Percentiles rank a stretch among this genome's conserved stretches.
These are phyloP conservation scores for Thalia dealbata DNA, from an alignment of 176 grass and related monocot genomes.

Conservation along the genomic window DNA sequence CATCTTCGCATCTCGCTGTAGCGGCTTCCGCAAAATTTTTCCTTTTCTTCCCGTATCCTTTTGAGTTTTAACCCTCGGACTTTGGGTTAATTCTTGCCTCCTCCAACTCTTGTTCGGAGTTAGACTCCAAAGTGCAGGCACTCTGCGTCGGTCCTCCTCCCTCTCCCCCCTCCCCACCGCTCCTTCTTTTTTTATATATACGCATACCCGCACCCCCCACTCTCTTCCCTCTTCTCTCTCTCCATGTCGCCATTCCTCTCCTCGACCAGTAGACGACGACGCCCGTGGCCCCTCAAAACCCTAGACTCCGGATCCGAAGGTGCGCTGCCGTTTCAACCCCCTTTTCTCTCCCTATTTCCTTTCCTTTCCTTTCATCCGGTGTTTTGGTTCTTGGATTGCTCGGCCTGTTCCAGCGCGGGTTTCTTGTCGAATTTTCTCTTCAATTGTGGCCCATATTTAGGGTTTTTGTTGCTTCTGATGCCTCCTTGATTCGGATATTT, in stretches of 20 bases:
- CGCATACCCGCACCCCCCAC: background rate
- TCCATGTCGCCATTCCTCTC: constrained; percentile 2
- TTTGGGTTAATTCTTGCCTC: background rate
- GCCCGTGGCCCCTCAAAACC: background rate
- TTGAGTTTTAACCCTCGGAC: background rate
- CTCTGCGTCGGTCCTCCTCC: background rate
- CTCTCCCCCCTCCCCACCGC: background rate
- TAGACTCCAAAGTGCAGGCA: background rate
- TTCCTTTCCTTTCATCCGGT: background rate
- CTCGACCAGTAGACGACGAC: background rate
- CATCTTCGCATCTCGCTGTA: background rate
- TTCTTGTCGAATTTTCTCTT: background rate
- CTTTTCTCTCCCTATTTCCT: background rate
- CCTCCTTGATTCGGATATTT: background rate
- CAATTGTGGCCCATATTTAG: background rate
- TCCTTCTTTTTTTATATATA: background rate
- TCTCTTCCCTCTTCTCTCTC: background rate
- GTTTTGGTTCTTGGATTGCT: background rate
- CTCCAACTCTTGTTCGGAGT: background rate
- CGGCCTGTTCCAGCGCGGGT: background rate
- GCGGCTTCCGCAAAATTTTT: background rate
- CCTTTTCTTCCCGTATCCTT: background rate
- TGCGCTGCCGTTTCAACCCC: background rate
- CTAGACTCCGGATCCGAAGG: background rate
- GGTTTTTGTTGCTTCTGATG: background rate